Evolutionary conservation across 192 early-diverging fungal species (phyloP).

Genomic region (Umbelopsis vinacea): DNA sequence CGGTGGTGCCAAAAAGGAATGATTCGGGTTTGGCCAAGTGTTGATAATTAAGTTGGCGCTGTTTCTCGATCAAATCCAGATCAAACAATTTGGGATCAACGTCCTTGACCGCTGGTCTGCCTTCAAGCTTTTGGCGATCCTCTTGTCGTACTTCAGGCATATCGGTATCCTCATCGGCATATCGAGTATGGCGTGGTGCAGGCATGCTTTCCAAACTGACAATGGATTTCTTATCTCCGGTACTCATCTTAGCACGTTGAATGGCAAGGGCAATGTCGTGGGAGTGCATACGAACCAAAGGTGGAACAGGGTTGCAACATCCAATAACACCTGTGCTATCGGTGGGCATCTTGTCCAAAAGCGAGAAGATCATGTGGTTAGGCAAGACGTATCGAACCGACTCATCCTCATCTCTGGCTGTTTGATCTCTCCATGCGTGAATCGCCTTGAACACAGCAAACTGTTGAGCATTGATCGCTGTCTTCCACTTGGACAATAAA

Average conservation of each 20-base stretch:
- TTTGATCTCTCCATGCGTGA: slow-evolving; percentile 92
- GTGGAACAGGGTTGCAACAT: slow-evolving; percentile 81
- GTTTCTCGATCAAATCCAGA: slow-evolving; percentile 1
- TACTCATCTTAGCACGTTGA: slow-evolving; percentile 29
- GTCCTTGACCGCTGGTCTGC: neutral
- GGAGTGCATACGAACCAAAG: slow-evolving; percentile 84
- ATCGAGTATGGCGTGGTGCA: slow-evolving; percentile 11
- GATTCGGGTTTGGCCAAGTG: neutral
- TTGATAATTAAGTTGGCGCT: neutral
- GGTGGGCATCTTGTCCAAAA: slow-evolving; percentile 76
- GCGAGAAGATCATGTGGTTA: slow-evolving; percentile 81
- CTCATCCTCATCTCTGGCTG: slow-evolving; percentile 94
- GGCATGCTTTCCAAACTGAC: slow-evolving; percentile 12
- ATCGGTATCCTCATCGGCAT: slow-evolving; percentile 8
- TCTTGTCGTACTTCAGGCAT: neutral
- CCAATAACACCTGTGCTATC: slow-evolving; percentile 69
- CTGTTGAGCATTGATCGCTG: slow-evolving; percentile 56
- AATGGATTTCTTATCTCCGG: neutral
- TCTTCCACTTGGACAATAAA: slow-evolving; percentile 66
- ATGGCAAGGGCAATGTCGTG: slow-evolving; percentile 73
- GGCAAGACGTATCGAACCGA: slow-evolving; percentile 86
- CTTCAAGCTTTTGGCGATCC: slow-evolving; percentile 1
- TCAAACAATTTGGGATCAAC: slow-evolving; percentile 31
- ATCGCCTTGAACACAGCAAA: slow-evolving; percentile 84
- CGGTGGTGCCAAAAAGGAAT: slow-evolving; percentile 11